These are phyloP conservation scores for Hyaloperonospora arabidopsidis DNA, from an alignment of 352 stramenopile genomes.

Conservation along the genomic window DNA sequence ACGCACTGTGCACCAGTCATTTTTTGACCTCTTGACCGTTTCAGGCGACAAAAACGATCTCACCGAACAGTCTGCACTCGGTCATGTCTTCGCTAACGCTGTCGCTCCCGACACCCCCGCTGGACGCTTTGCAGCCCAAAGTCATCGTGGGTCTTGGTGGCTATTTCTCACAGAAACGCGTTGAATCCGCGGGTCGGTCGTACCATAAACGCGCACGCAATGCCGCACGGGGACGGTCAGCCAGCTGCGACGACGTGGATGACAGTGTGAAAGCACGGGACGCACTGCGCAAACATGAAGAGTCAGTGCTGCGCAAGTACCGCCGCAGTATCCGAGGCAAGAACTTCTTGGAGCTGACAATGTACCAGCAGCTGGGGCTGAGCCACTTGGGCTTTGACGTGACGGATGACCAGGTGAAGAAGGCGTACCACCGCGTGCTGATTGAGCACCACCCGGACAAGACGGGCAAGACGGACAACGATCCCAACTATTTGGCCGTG, in stretches of 20 bases:
- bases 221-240: slow-evolving; percentile 60
- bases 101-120: slow-evolving; percentile 51
- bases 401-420: slow-evolving; percentile 81
- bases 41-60: too few species aligned
- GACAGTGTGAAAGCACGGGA: slow-evolving; percentile 53
- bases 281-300: slow-evolving; percentile 59
- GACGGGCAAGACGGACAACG: slow-evolving; percentile 84
- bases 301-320: slow-evolving; percentile 67
- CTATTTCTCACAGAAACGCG: slow-evolving; percentile 69
- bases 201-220: slow-evolving; percentile 74
- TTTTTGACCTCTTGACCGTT: too few species aligned
- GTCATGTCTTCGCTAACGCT: slow-evolving; percentile 46
- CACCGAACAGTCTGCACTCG: too few species aligned
- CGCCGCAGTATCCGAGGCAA: slow-evolving; percentile 73
- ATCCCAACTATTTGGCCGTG: slow-evolving; percentile 83
- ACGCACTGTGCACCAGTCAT: too few species aligned
- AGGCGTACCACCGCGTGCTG: slow-evolving; percentile 82
- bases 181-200: slow-evolving; percentile 63
- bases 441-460: slow-evolving; percentile 86
- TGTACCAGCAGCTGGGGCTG: slow-evolving; percentile 82
- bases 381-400: slow-evolving; percentile 71
- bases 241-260: slow-evolving; percentile 68
- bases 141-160: slow-evolving; percentile 52
- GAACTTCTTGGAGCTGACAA: slow-evolving; percentile 76
- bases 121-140: slow-evolving; percentile 45